Percentiles rank a stretch among this genome's conserved stretches.
These are phyloP conservation scores for Oryza rufipogon DNA, from an alignment of 176 grass and related monocot genomes.

Conservation along the genomic window DNA sequence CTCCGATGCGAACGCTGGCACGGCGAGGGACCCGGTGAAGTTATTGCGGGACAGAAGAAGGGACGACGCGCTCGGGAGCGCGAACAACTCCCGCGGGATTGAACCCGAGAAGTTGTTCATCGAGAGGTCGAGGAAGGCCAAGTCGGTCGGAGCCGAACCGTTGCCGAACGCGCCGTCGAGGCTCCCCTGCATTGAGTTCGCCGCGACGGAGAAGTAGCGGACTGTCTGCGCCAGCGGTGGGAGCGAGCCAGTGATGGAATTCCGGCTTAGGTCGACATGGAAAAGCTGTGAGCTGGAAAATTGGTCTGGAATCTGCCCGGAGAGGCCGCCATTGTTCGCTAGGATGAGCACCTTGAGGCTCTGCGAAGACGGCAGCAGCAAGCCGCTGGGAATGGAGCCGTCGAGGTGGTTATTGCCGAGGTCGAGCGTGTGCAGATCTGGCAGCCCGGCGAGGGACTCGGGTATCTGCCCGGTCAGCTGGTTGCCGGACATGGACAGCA, in stretches of 20 bases:
- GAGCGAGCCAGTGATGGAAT: slow-evolving; percentile 53
- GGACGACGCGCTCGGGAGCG: slow-evolving; percentile 54
- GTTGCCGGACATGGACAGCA: slow-evolving; percentile 71
- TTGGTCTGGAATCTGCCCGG: slow-evolving; percentile 49
- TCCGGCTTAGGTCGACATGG: slow-evolving; percentile 72
- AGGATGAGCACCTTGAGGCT: slow-evolving; percentile 79
- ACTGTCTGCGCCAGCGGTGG: slow-evolving; percentile 54
- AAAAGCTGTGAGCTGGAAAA: slow-evolving; percentile 56
- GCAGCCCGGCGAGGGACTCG: slow-evolving; percentile 54
- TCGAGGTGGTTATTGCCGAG: slow-evolving; percentile 74
- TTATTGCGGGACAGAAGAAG: slow-evolving; percentile 79
- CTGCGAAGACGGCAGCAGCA: slow-evolving; percentile 58
- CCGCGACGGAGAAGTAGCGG: slow-evolving; percentile 66
- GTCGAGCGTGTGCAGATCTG: slow-evolving; percentile 88
- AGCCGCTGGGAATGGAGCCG: slow-evolving; percentile 44
- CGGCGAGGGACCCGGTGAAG: slow-evolving; percentile 60
- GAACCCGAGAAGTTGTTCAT: slow-evolving; percentile 67
- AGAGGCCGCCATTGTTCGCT: slow-evolving; percentile 66
- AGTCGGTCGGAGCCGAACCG: slow-evolving; percentile 18
- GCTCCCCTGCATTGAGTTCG: slow-evolving; percentile 57
- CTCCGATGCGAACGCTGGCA: background rate
- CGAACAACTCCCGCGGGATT: slow-evolving; percentile 62
- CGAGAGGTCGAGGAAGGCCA: slow-evolving; percentile 70
- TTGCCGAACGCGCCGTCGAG: slow-evolving; percentile 51
- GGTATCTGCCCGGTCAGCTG: slow-evolving; percentile 59